These are phyloP conservation scores for Pulveroboletus sp. DNA, from an alignment of 768 basidiomycete genomes.

Conservation along the genomic window DNA sequence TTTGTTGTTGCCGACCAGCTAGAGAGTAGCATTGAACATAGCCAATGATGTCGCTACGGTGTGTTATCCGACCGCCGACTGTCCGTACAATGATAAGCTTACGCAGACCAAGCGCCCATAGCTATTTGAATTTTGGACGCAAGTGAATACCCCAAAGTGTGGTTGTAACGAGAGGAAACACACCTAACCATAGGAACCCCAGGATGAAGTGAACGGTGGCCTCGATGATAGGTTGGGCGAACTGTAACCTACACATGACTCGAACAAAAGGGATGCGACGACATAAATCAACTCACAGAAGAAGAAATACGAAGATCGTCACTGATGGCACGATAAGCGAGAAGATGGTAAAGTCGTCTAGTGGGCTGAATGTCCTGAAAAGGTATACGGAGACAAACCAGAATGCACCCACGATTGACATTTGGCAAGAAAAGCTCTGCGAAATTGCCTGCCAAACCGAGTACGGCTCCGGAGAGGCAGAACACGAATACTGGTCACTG, in stretches of 20 bases:
- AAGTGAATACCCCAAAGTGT: constrained; percentile 1
- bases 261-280: background rate
- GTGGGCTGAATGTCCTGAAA: background rate
- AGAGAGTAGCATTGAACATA: constrained; percentile 53
- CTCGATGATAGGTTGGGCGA: constrained; percentile 65
- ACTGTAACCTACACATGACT: constrained; percentile 49
- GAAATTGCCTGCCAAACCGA: constrained; percentile 67
- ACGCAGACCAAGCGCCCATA: constrained; percentile 75
- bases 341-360: constrained; percentile 71
- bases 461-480: constrained; percentile 44
- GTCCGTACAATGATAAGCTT: constrained; percentile 20
- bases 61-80: constrained; percentile 2
- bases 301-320: constrained; percentile 58
- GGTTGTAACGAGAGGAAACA: constrained; percentile 20
- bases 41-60: constrained; percentile 64
- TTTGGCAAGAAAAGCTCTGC: constrained; percentile 62
- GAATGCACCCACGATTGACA: constrained; percentile 48
- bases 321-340: constrained; percentile 59
- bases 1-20: constrained; percentile 38
- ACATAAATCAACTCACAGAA: constrained; percentile 41
- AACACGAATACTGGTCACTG: constrained; percentile 33
- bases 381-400: background rate
- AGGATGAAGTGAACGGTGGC: constrained; percentile 49
- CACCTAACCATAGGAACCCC: constrained; percentile 66
- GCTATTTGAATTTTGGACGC: constrained; percentile 37